Evolutionary conservation across 768 basidiomycete genomes (phyloP).

Genomic region (Amanita molliuscula): DNA sequence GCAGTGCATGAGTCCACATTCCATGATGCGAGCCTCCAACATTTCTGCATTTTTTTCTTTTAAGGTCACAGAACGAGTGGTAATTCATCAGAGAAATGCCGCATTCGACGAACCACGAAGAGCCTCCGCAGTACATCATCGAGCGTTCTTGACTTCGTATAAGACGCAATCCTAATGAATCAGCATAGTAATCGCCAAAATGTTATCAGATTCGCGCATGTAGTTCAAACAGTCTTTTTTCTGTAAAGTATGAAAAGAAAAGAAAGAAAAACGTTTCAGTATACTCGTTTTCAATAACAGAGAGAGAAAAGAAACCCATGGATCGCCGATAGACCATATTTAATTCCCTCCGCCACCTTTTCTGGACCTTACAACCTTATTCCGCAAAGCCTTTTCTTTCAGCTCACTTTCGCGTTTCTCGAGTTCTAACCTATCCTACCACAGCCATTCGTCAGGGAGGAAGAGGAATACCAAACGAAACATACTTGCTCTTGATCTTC

Average conservation of each 20-base stretch:
- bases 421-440: conserved; percentile 32
- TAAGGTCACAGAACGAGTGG: no score
- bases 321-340: not conserved
- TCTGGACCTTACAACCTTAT: conserved; percentile 69
- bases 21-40: no score
- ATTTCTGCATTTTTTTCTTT: no score
- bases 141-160: not conserved
- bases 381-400: conserved; percentile 72
- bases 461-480: not conserved
- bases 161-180: not conserved
- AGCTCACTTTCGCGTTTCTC: conserved; percentile 67
- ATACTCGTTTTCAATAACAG: not conserved
- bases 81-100: no score
- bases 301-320: conserved; percentile 1
- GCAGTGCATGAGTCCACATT: not conserved
- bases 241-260: conserved; percentile 1
- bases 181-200: not conserved
- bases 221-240: not conserved
- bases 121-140: not conserved
- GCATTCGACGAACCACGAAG: no score
- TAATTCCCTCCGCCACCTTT: conserved; percentile 25
- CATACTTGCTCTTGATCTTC: conserved; percentile 18
- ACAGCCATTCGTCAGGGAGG: conserved; percentile 11
- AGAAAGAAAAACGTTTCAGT: conserved; percentile 3
- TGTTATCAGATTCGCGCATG: conserved; percentile 2